A percentile compares a stretch with the other conserved stretches of the same genome.
Evolutionary conservation across 1,139 yeast species (phyloP).

Genomic region (Hyphopichia wangnamkhiaoensis): DNA sequence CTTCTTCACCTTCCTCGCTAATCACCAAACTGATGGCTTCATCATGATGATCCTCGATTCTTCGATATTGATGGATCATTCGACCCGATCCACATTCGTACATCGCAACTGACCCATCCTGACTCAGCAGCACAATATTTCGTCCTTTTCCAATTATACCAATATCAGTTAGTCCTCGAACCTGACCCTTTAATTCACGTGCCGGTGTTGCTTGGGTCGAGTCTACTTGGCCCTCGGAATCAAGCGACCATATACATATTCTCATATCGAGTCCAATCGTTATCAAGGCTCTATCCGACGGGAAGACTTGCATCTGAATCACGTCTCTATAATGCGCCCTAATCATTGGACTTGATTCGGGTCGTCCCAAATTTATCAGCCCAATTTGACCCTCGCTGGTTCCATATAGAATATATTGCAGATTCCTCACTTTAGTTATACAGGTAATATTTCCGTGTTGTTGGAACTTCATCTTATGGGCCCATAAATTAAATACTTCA

Average conservation of each 20-base stretch:
- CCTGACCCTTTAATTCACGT: constrained; percentile 52
- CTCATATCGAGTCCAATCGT: constrained; percentile 58
- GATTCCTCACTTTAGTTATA: too few species aligned
- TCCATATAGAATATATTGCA: neutral
- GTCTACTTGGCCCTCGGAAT: constrained; percentile 34
- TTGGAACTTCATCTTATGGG: too few species aligned
- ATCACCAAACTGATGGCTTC: constrained; percentile 25
- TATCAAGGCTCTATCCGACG: constrained; percentile 59
- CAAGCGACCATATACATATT: constrained; percentile 61
- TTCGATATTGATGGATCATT: constrained; percentile 37
- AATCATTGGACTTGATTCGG: constrained; percentile 9
- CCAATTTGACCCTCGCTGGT: neutral
- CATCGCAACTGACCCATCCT: constrained; percentile 54
- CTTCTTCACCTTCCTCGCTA: constrained; percentile 6
- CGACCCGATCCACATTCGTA: constrained; percentile 71
- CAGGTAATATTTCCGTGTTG: too few species aligned
- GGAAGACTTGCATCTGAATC: constrained; percentile 41
- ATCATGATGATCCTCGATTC: constrained; percentile 34
- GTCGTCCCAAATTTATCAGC: neutral
- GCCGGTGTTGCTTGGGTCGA: constrained; percentile 34
- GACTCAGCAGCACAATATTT: constrained; percentile 54
- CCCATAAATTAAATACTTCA: neutral
- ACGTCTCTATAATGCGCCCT: constrained; percentile 53
- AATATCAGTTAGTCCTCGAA: constrained; percentile 43
- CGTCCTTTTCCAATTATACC: constrained; percentile 62